Conservation (phyloP, 441 rosid species). For the Gossypium gossypioides region DNA sequence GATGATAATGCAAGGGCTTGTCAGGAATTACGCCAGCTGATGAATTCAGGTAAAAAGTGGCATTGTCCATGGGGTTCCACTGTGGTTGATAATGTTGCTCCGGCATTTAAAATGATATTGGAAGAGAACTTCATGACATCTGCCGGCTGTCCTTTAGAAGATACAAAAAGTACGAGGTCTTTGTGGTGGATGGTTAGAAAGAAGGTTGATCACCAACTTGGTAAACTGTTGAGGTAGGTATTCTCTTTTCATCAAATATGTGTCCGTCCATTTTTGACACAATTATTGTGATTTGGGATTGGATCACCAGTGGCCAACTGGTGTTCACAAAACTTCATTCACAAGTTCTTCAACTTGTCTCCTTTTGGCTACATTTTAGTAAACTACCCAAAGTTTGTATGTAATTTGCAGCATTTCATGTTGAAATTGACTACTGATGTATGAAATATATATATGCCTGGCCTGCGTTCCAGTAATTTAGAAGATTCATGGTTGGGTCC, state of each 20-base stretch:
- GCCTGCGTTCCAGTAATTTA: slow-evolving; percentile 40
- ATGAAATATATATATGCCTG: neutral
- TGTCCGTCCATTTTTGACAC: neutral
- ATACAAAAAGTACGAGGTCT: slow-evolving; percentile 42
- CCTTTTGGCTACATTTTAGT: neutral
- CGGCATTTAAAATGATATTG: slow-evolving; percentile 64
- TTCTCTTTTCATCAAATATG: neutral
- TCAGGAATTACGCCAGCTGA: slow-evolving; percentile 23
- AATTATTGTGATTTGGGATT: neutral
- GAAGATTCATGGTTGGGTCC: slow-evolving; percentile 90
- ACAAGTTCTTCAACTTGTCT: neutral
- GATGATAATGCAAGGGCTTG: slow-evolving; percentile 32
- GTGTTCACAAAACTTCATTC: neutral
- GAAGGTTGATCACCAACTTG: slow-evolving; percentile 67
- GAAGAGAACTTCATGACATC: slow-evolving; percentile 66
- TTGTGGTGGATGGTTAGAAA: slow-evolving; percentile 80
- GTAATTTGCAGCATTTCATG: neutral
- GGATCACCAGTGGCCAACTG: neutral
- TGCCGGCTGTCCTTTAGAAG: slow-evolving; percentile 37
- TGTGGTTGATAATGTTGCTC: slow-evolving; percentile 66
- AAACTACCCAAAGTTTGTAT: neutral
- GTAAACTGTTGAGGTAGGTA: slow-evolving; percentile 54
- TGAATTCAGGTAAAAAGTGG: slow-evolving; percentile 45
- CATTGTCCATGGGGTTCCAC: slow-evolving; percentile 79
- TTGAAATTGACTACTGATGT: neutral